Base-by-base conservation (phyloP, 805 yeast genomes). In the Yamadazyma scolyti region DNA sequence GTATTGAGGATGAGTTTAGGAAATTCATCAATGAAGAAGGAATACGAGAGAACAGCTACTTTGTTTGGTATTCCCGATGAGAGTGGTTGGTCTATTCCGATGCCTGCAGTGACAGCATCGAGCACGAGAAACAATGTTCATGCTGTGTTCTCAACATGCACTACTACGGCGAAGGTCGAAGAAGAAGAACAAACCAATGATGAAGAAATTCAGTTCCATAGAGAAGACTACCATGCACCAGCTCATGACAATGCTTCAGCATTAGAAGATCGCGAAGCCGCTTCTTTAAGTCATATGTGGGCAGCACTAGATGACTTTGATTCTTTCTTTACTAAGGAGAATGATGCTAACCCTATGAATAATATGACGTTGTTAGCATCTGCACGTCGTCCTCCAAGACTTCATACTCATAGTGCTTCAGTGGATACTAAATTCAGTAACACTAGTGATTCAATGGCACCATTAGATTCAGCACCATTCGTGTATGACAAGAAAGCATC, bases 41-140 rank as follows among this genome's bases (percentile, higher is more conserved):
- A 85, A 42, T 83, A 82, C 50, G 96, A 84, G 43, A 79, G 76
- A 44, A 81, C 93, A 3, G 88, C 93, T 0, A 87, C 97, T 0
- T 63, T 93, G 33, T 94, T 88, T 62, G 98, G 98, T 10, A 79
- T 90, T 15, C 97, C 98, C 0, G 90, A 84, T 39, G 95, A 85
- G 9, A 79, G 82, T 48, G 99, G 99, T 1, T 93, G 99, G 99
- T 81, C 96, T 0, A 79, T 94, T 29, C 95, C 97, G 2, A 83
- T 85, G 90, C 96, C 98, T 2, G 85, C 90, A 0, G 77, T 87
- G 25, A 81, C 93, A 2, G 87, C 96, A 0, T 82, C 95, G 0
- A 75, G 84, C 10, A 85, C 97, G 1, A 67, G 97, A 43, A 86
- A 85, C 51, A 93, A 93, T 48, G 94, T 93, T 1, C 97, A 93